Percentiles rank a stretch among this genome's conserved stretches.
phyloP scores from a whole-genome alignment of 2,329 filamentous ascomycete genomes.

The Seiridium unicorne region DNA sequence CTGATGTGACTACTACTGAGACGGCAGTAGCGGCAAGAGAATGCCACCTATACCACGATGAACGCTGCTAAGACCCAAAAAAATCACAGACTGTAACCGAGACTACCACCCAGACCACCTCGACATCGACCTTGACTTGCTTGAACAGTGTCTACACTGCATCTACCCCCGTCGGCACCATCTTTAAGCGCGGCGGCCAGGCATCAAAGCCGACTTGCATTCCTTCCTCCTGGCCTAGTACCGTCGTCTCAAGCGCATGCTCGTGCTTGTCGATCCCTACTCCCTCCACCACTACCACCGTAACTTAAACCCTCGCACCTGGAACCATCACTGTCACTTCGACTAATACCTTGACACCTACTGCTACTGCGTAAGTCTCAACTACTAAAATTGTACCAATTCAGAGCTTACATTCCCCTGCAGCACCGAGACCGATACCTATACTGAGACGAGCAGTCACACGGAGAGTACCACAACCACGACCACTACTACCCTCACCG shows the following conservation, averaged over 20 bases:
- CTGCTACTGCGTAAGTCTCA: neutral
- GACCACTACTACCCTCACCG: conserved; percentile 6
- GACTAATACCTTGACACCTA: neutral
- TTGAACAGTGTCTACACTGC: conserved; percentile 11
- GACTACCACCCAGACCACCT: conserved; percentile 3
- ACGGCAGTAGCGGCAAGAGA: neutral
- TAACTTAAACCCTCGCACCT: neutral
- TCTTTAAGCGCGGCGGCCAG: conserved; percentile 1
- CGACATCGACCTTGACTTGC: conserved; percentile 6
- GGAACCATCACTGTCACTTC: neutral
- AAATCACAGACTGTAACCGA: conserved; percentile 1
- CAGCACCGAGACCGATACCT: conserved; percentile 5
- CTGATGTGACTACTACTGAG: neutral
- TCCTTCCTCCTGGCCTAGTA: conserved; percentile 6
- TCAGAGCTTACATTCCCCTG: neutral
- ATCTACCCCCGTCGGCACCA: conserved; percentile 1
- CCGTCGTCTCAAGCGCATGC: conserved; percentile 10
- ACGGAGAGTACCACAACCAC: conserved; percentile 7
- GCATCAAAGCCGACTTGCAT: conserved; percentile 10
- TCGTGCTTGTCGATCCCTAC: conserved; percentile 11
- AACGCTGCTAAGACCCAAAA: neutral
- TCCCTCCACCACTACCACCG: conserved; percentile 7
- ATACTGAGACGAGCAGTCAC: neutral
- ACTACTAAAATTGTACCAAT: too few relatives aligned
- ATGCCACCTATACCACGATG: neutral